Evolutionary conservation across 1,139 yeast genomes (phyloP).

Genomic region (Sugiyamaella grinbergsii): DNA sequence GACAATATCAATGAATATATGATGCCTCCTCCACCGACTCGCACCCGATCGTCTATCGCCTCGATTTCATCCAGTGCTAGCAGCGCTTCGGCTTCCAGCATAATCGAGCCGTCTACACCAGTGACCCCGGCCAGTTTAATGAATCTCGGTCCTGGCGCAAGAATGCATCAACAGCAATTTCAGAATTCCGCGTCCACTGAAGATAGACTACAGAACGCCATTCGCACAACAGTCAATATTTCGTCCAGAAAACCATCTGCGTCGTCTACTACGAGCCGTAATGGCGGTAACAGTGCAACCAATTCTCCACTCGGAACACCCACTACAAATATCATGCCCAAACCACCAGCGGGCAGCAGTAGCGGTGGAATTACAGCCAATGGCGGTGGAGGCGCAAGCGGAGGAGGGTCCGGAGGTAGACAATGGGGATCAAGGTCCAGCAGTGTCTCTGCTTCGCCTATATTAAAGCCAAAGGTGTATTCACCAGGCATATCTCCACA

Average conservation of each 20-base stretch:
- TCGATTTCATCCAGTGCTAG: constrained; percentile 18
- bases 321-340: constrained; percentile 31
- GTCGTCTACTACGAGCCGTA: constrained; percentile 17
- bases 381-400: not conserved
- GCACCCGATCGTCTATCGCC: constrained; percentile 27
- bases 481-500: constrained; percentile 31
- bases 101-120: constrained; percentile 26
- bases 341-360: constrained; percentile 23
- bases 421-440: constrained; percentile 24
- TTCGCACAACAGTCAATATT: constrained; percentile 33
- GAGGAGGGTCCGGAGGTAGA: constrained; percentile 12
- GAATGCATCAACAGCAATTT: constrained; percentile 19
- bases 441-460: constrained; percentile 32
- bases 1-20: constrained; percentile 36
- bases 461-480: constrained; percentile 31
- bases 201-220: constrained; percentile 34
- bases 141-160: constrained; percentile 39
- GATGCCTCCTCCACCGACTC: constrained; percentile 36
- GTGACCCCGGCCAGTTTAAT: constrained; percentile 45
- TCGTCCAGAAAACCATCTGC: constrained; percentile 20
- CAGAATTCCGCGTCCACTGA: constrained; percentile 28
- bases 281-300: constrained; percentile 20
- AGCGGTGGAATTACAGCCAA: constrained; percentile 18
- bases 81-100: constrained; percentile 23
- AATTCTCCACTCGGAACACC: constrained; percentile 26